These are phyloP conservation scores for Talaromyces sp. DNA, from an alignment of 2,329 filamentous ascomycete species.

Conservation along the genomic window DNA sequence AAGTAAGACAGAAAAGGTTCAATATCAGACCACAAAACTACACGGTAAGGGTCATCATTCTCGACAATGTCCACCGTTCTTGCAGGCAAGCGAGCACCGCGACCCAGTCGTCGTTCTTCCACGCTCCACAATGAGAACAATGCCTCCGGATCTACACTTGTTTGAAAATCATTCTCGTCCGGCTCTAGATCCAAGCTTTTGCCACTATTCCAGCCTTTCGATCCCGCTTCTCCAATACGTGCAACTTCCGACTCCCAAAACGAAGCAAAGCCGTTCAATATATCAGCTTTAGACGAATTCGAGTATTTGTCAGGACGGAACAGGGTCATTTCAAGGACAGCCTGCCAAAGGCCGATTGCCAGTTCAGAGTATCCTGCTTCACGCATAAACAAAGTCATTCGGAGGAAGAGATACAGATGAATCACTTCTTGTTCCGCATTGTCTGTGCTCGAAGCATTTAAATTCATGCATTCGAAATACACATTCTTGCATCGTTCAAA, in stretches of 20 bases:
- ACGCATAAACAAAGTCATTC: constrained; percentile 66
- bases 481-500: constrained; percentile 61
- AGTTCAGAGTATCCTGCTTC: constrained; percentile 75
- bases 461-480: constrained; percentile 54
- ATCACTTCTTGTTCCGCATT: constrained; percentile 30
- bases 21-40: constrained; percentile 76
- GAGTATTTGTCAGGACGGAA: constrained; percentile 46
- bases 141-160: constrained; percentile 21
- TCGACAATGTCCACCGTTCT: constrained; percentile 68
- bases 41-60: constrained; percentile 76
- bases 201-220: constrained; percentile 61
- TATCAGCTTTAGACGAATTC: constrained; percentile 11
- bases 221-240: constrained; percentile 67
- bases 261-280: constrained; percentile 51
- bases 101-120: constrained; percentile 51
- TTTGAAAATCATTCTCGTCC: constrained; percentile 22
- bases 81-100: constrained; percentile 57
- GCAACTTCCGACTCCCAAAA: constrained; percentile 86
- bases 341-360: constrained; percentile 78
- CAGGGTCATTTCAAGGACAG: constrained; percentile 66
- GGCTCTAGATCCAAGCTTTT: constrained; percentile 30
- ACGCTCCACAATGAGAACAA: constrained; percentile 43
- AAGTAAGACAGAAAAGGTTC: constrained; percentile 52
- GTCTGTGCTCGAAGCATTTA: constrained; percentile 26
- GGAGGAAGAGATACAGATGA: constrained; percentile 66